These are phyloP conservation scores for Niveomyces coronatus DNA, from an alignment of 2,329 filamentous ascomycete genomes.

Conservation along the genomic window DNA sequence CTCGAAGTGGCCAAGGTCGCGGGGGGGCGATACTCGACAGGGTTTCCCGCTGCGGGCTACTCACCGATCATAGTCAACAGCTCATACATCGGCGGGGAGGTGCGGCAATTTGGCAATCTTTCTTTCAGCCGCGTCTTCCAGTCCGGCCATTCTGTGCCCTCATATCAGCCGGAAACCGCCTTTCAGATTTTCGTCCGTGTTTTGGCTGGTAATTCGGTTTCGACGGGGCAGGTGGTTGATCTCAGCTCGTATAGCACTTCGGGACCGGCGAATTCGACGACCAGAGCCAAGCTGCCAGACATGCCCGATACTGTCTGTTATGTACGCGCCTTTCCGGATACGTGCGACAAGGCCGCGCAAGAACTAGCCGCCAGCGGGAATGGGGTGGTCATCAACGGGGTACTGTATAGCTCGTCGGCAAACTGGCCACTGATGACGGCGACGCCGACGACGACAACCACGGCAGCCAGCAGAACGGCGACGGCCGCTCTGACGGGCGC, in stretches of 20 bases:
- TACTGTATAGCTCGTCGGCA: constrained; percentile 35
- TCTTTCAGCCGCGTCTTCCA: constrained; percentile 58
- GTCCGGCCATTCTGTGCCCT: constrained; percentile 52
- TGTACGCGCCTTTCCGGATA: constrained; percentile 38
- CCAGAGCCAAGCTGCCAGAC: constrained; percentile 40
- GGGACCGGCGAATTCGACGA: constrained; percentile 46
- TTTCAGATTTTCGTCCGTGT: constrained; percentile 52
- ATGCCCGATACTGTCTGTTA: constrained; percentile 48
- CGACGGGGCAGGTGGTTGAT: constrained; percentile 43
- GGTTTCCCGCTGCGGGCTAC: constrained; percentile 60
- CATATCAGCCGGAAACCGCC: constrained; percentile 50
- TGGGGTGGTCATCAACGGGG: constrained; percentile 50
- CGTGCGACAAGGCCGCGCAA: constrained; percentile 42
- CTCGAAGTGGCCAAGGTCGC: constrained; percentile 46
- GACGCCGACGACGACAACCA: constrained; percentile 13
- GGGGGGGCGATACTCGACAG: constrained; percentile 33
- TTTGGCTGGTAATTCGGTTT: constrained; percentile 43
- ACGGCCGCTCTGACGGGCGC: constrained; percentile 21
- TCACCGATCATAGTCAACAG: constrained; percentile 59
- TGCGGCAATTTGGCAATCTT: constrained; percentile 67
- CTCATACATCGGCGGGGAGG: constrained; percentile 58
- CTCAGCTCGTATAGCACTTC: constrained; percentile 43
- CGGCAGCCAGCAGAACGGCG: constrained; percentile 13
- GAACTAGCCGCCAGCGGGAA: constrained; percentile 35
- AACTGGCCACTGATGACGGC: constrained; percentile 31